Conservation (phyloP, 2,329 filamentous ascomycete genomes). For the Aspergillus sp. region DNA sequence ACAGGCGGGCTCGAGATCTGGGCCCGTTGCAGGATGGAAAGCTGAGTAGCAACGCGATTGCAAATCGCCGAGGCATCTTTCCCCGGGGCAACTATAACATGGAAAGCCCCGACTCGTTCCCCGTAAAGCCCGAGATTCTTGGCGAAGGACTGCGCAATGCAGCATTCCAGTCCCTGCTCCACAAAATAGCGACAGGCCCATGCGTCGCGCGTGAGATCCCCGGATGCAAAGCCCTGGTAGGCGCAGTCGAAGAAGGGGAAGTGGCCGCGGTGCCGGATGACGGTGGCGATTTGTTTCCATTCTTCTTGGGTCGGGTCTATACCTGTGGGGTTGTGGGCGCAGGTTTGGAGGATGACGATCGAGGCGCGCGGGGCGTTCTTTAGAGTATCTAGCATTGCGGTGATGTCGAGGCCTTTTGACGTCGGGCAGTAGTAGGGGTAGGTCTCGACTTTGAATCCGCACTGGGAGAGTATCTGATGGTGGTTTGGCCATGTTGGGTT, state of each 20-base stretch:
- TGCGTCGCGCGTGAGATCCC: conserved; percentile 78
- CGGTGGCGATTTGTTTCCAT: conserved; percentile 82
- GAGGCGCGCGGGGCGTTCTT: conserved; percentile 64
- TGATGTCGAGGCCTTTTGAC: conserved; percentile 88
- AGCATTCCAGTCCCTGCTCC: conserved; percentile 77
- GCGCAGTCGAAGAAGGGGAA: conserved; percentile 99
- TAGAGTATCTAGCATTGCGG: conserved; percentile 77
- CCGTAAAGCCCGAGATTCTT: conserved; percentile 83
- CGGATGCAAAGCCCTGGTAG: conserved; percentile 97
- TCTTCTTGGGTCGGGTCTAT: conserved; percentile 92
- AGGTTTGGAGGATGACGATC: conserved; percentile 89
- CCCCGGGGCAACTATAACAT: conserved; percentile 76
- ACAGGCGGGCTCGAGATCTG: conserved; percentile 97
- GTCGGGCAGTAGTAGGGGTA: conserved; percentile 94
- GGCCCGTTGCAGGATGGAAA: conserved; percentile 90
- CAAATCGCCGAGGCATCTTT: conserved; percentile 62
- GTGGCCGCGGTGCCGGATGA: conserved; percentile 75
- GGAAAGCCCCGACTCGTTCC: conserved; percentile 93
- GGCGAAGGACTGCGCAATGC: conserved; percentile 61
- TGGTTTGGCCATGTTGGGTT: conserved; percentile 98
- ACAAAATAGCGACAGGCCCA: conserved; percentile 94
- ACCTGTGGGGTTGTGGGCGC: conserved; percentile 96
- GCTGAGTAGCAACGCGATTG: conserved; percentile 74
- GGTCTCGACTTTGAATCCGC: conserved; percentile 70
- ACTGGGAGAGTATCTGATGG: conserved; percentile 96